Evolutionary conservation across 2,329 filamentous ascomycete genomes (phyloP), one percentile per base, ranked within the genome.

Genomic region (Metarhizium anisopliae): DNA sequence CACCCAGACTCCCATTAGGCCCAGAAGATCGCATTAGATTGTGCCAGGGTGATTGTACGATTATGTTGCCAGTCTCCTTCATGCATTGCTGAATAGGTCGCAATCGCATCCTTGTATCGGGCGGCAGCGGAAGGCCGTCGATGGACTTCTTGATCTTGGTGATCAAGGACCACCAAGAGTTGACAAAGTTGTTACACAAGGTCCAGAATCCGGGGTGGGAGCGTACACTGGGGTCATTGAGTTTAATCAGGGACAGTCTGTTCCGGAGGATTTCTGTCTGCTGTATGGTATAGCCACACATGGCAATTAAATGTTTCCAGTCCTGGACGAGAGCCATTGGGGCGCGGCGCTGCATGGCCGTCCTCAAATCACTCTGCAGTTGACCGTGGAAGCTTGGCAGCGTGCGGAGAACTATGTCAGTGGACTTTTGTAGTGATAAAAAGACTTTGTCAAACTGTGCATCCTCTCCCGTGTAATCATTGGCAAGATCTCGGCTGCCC

Each of bases 401-500:
- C 1, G 84, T 85, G 47, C 83, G 82, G 61, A 89, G 79, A 32
- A 90, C 85, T 51, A 89, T 76, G 51, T 91, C 87, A 20, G 87
- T 86, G 1, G 90, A 88, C 54, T 79, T 81, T 50, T 86, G 84
- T 29, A 96, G 75, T 50, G 87, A 87, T 38, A 90, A 67, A 72
- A 89, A 95, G 25, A 96, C 90, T 59, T 78, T 83, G 59, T 95
- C 92, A 61, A 96, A 96, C 32, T 85, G 80, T 16, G 82, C 80
- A 62, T 95, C 90, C 59, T 95, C 90, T 60, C 90, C 87, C 2
- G 80, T 81, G 52, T 85, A 82, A 52, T 90, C 87, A 10, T 82
- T 68, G 47, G 79, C 76, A 35, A 76, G 73, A 54, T 76, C 66
- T 32, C 67, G 68, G 25, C 63, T 69, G 36, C 76, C 75, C 4